Conservation (phyloP, 73 alveolate genomes). For the Blepharisma japonicum region DNA sequence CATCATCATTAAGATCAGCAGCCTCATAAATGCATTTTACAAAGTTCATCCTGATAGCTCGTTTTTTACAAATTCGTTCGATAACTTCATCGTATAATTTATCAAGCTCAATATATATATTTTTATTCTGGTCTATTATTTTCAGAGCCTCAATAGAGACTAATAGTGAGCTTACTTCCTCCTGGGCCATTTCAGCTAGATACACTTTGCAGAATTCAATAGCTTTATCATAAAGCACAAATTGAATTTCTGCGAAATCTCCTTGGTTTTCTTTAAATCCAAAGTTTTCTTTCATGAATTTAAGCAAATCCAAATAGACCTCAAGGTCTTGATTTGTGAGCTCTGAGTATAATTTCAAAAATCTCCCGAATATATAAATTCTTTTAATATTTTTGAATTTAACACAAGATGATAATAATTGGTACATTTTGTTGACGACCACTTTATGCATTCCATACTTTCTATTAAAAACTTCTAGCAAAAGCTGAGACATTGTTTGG, state of each 20-base stretch:
- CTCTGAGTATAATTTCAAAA: neutral
- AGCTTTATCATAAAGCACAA: slow-evolving; percentile 1
- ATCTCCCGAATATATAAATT: neutral
- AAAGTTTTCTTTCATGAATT: neutral
- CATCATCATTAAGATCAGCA: slow-evolving; percentile 21
- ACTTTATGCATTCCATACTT: slow-evolving; percentile 10
- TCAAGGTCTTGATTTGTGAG: neutral
- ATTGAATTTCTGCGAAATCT: neutral
- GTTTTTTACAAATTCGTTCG: neutral
- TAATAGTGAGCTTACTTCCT: neutral
- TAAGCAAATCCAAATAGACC: slow-evolving; percentile 4
- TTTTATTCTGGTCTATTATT: neutral
- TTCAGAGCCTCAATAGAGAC: neutral
- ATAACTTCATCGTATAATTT: neutral
- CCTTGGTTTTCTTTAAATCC: neutral
- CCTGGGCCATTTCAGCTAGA: too few species aligned
- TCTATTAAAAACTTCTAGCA: neutral
- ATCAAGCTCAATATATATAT: neutral
- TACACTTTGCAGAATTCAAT: neutral
- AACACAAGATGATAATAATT: neutral
- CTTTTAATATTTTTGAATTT: slow-evolving; percentile 10
- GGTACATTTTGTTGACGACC: neutral
- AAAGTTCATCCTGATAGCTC: neutral
- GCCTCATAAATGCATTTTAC: slow-evolving; percentile 25
- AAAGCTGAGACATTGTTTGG: neutral